Evolutionary conservation across 352 stramenopile species (phyloP), one percentile per base, ranked within the genome.

Genomic region (Phytopythium cucurbitacearum): DNA sequence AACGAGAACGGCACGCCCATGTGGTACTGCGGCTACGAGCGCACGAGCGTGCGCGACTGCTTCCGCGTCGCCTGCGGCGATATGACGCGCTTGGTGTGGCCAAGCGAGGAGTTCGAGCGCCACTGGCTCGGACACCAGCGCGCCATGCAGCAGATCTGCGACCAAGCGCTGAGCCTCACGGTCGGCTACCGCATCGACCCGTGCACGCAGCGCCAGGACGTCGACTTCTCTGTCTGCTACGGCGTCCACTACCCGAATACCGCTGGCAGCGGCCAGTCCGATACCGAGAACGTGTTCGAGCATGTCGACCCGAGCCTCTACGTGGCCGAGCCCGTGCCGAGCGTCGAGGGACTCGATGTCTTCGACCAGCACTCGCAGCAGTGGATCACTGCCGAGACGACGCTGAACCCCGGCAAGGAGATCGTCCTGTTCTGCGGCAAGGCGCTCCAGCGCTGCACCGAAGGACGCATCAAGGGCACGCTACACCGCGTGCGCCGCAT

Each of bases 361-460:
- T 85, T 73, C 47, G 74, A 85, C 49, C 65, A 51, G 9, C 53
- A 70, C 57, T 74, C 66, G 10, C 67, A 82, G 57, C 66, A 80
- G 51, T 85, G 74, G 74, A 61, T 85, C 9, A 64, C 65, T 44
- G 66, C 59, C 32, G 74, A 85, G 53, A 69, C 76, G 35, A 61
- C 82, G 35, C 82, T 71, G 42, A 51, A 67, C 2, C 69, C 74
- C 2, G 69, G 73, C 9, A 79, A 80, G 46, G 74, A 85, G 38
- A 78, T 81, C 53, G 69, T 85, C 37, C 65, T 85, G 4, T 85
- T 85, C 48, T 76, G 74, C 60, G 74, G 74, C 34, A 76, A 82
- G 48, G 71, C 74, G 1, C 58, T 85, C 50, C 57, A 73, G 51
- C 66, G 67, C 15, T 62, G 54, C 35, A 85, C 74, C 7, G 40